Evolutionary conservation across 2,329 filamentous ascomycete genomes (phyloP).

Genomic region (Geoglossum cookeanum): DNA sequence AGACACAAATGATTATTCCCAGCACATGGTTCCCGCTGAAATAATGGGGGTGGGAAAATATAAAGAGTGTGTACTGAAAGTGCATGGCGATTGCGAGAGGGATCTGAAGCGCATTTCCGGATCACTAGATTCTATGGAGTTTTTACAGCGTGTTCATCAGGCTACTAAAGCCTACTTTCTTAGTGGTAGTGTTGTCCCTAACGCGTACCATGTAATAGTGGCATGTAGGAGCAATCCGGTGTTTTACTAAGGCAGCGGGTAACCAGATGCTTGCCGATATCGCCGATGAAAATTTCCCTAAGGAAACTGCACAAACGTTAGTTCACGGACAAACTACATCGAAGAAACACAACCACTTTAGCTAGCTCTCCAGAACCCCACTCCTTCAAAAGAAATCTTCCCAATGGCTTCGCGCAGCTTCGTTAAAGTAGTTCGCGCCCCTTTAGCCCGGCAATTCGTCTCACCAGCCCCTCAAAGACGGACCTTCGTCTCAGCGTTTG

Average conservation of each 20-base stretch:
- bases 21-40: slow-evolving; percentile 5
- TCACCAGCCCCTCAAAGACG: slow-evolving; percentile 32
- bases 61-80: neutral
- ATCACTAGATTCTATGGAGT: neutral
- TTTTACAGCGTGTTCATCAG: neutral
- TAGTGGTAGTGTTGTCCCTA: neutral
- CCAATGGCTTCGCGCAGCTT: slow-evolving; percentile 30
- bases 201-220: neutral
- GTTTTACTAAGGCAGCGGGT: neutral
- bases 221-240: neutral
- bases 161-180: neutral
- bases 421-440: slow-evolving; percentile 37
- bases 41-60: slow-evolving; percentile 8
- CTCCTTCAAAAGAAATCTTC: slow-evolving; percentile 5
- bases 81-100: neutral
- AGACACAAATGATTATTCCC: slow-evolving; percentile 26
- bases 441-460: slow-evolving; percentile 33
- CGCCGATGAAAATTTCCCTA: slow-evolving; percentile 3
- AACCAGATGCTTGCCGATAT: neutral
- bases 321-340: neutral
- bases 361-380: neutral
- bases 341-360: neutral
- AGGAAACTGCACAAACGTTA: neutral
- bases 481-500: slow-evolving; percentile 38
- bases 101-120: neutral